These are phyloP conservation scores for Hysterium pulicare DNA, from an alignment of 2,329 filamentous ascomycete species.

Conservation along the genomic window DNA sequence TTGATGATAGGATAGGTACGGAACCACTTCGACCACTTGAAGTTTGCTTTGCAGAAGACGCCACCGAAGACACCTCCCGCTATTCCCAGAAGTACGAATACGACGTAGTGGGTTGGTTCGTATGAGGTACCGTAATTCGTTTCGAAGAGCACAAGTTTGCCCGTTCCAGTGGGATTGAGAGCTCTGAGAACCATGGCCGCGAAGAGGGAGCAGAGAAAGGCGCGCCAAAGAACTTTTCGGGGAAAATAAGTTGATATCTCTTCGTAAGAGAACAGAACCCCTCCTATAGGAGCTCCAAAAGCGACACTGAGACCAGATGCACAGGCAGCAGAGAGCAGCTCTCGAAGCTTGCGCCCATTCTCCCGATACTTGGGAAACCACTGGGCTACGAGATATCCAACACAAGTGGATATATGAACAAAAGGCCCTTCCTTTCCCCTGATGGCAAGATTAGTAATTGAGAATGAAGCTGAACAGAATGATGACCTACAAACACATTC, in stretches of 20 bases:
- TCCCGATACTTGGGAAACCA: conserved; percentile 56
- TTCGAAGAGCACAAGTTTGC: conserved; percentile 60
- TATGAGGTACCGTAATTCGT: conserved; percentile 59
- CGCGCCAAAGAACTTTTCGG: conserved; percentile 56
- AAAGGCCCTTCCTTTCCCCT: conserved; percentile 62
- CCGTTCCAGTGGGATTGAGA: conserved; percentile 59
- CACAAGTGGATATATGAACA: conserved; percentile 59
- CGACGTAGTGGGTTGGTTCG: conserved; percentile 52
- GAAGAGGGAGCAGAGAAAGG: conserved; percentile 56
- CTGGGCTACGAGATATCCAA: conserved; percentile 52
- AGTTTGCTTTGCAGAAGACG: conserved; percentile 57
- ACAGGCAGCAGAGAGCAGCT: conserved; percentile 57
- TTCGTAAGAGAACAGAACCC: conserved; percentile 58
- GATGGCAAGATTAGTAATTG: too few species aligned
- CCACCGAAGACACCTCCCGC: conserved; percentile 59
- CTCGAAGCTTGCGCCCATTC: conserved; percentile 57
- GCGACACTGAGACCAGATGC: conserved; percentile 58
- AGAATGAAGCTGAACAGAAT: too few species aligned
- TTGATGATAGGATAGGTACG: conserved; percentile 52
- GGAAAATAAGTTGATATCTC: conserved; percentile 62
- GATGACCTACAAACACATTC: conserved; percentile 61
- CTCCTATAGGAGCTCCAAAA: conserved; percentile 61
- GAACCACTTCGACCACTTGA: conserved; percentile 55
- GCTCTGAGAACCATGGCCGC: conserved; percentile 55
- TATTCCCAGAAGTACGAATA: conserved; percentile 56